Evolutionary conservation across 495 filamentous ascomycete genomes (phyloP).

Genomic region (Aspergillus panamensis): DNA sequence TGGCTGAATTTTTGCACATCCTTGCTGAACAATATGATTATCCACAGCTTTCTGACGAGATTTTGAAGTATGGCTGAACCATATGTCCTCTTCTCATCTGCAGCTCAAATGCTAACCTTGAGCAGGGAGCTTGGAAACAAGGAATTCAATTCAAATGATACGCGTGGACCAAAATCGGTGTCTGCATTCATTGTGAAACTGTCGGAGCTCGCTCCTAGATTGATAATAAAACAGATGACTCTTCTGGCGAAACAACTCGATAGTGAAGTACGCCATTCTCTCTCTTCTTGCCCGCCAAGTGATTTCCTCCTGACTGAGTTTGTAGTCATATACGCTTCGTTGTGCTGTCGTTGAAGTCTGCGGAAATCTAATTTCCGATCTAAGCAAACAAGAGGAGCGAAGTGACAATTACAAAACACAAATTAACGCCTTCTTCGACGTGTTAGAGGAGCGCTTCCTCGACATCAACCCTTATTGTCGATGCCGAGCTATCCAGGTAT

Average conservation of each 20-base stretch:
- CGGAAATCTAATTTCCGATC: constrained; percentile 89
- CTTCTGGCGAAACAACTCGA: constrained; percentile 89
- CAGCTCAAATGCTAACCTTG: constrained; percentile 23
- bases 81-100: neutral
- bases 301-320: constrained; percentile 18
- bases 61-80: constrained; percentile 54
- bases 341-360: constrained; percentile 97
- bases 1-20: constrained; percentile 98
- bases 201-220: constrained; percentile 87
- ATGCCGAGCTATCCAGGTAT: constrained; percentile 88
- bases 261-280: constrained; percentile 63
- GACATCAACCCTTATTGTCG: constrained; percentile 97
- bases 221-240: constrained; percentile 97
- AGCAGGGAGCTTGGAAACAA: constrained; percentile 86
- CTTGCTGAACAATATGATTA: constrained; percentile 97
- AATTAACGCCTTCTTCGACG: constrained; percentile 94
- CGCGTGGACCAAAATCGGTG: constrained; percentile 93
- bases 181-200: constrained; percentile 92
- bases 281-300: neutral
- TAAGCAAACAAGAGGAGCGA: constrained; percentile 86
- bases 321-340: constrained; percentile 83
- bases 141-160: constrained; percentile 96
- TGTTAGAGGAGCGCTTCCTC: constrained; percentile 91
- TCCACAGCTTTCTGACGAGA: constrained; percentile 90
- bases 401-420: constrained; percentile 89